Percentiles rank a stretch among this genome's conserved stretches.
phyloP scores from a whole-genome alignment of 306 rosid genomes.

The peach (Prunus persica) region DNA sequence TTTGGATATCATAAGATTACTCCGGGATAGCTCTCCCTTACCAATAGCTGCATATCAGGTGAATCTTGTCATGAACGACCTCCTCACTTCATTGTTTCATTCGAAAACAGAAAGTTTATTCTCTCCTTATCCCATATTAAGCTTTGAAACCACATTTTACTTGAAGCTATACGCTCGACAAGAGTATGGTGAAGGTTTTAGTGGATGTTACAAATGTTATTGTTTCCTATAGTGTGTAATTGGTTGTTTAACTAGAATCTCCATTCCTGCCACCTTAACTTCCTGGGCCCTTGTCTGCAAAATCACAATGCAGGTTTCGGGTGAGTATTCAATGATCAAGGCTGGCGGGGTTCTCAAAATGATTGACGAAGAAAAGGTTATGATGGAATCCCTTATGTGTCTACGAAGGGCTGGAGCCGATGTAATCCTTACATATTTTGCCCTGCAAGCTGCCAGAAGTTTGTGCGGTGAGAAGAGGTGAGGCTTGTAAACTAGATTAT shows the following conservation, averaged over 20 bases:
- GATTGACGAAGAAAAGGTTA: conserved; percentile 91
- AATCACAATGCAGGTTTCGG: conserved; percentile 63
- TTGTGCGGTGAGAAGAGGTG: conserved; percentile 84
- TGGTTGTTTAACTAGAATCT: neutral
- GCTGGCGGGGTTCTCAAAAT: conserved; percentile 81
- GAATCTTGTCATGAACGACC: conserved; percentile 2
- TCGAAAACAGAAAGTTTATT: neutral
- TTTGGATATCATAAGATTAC: conserved; percentile 82
- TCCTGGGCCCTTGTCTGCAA: neutral
- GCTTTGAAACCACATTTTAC: neutral
- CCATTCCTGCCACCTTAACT: neutral
- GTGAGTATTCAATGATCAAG: conserved; percentile 96
- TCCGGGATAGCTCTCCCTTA: conserved; percentile 76
- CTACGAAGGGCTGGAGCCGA: conserved; percentile 97
- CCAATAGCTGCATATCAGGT: conserved; percentile 99
- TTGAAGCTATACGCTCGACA: neutral
- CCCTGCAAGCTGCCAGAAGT: conserved; percentile 76
- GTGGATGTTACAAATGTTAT: neutral
- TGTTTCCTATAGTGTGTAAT: neutral
- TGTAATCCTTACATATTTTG: conserved; percentile 83
- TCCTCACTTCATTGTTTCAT: neutral
- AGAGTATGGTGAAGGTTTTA: neutral
- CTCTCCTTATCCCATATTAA: neutral
- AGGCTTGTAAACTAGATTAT: conserved; percentile 9
- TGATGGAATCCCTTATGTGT: conserved; percentile 92